Evolutionary conservation across 345 rosid species (phyloP), one percentile per base, ranked within the genome.

Genomic region (Eucalyptus pauciflora): DNA sequence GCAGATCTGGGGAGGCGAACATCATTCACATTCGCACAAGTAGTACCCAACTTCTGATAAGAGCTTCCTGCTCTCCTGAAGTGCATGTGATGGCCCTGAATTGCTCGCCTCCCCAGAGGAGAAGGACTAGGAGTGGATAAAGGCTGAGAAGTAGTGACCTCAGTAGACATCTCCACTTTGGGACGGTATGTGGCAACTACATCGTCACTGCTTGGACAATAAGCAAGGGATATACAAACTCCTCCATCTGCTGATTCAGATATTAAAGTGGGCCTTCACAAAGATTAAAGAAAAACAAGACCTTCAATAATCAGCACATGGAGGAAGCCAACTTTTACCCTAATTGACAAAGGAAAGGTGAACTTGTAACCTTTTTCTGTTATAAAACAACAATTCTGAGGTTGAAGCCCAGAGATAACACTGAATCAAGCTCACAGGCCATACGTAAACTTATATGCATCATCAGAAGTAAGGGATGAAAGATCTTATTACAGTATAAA

Each of bases 171-270:
- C 85, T 93, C 94, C 48, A 93, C 91, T 92, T 92, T 94, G 13
- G 99, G 98, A 88, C 99, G 98, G 87, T 93, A 97, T 16, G 98
- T 92, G 88, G 96, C 97, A 87, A 97, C 94, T 45, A 96, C 90
- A 89, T 95, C 95, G 56, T 95, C 92, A 24, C 92, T 94, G 86
- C 89, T 86, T 50, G 94, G 92, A 89, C 94, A 94, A 89, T 94
- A 93, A 54, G 99, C 94, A 85, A 96, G 94, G 58, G 99, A 95
- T 31, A 96, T 95, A 89, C 99, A 97, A 33, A 94, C 96, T 90
- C 98, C 99, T 92, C 91, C 93, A 91, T 93, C 92, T 87, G 89
- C 94, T 20, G 96, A 91, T 90, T 91, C 95, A 20, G 95, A 90
- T 89, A 97, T 88, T 92, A 95, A 85, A 56, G 85, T 86, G 86